Evolutionary conservation across 179 eudicot genomes (phyloP).

Genomic region (Nepenthes alata): DNA sequence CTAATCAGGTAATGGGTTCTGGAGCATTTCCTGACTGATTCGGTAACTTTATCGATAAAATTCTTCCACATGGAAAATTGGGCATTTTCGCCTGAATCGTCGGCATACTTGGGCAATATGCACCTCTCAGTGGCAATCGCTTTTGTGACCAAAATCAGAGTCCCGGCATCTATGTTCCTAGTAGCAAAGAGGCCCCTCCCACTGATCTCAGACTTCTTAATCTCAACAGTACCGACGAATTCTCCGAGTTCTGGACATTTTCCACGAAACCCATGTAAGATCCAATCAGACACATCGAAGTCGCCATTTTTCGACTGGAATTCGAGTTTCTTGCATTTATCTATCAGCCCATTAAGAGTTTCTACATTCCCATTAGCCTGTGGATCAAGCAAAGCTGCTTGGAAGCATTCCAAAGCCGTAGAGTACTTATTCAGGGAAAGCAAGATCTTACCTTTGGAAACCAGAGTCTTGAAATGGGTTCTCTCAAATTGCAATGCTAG

Average conservation of each 20-base stretch:
- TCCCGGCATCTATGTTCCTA: slow-evolving; percentile 47
- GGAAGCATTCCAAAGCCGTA: slow-evolving; percentile 51
- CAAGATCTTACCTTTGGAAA: slow-evolving; percentile 78
- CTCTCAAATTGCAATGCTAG: slow-evolving; percentile 44
- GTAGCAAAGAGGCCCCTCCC: slow-evolving; percentile 72
- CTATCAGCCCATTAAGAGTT: slow-evolving; percentile 39
- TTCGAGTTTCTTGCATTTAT: slow-evolving; percentile 60
- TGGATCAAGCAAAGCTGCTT: slow-evolving; percentile 34
- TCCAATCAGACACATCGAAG: slow-evolving; percentile 73
- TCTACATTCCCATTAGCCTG: slow-evolving; percentile 38
- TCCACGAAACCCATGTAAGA: slow-evolving; percentile 39
- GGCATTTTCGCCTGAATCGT: slow-evolving; percentile 32
- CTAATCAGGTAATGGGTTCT: slow-evolving; percentile 36
- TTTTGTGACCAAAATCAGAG: slow-evolving; percentile 56
- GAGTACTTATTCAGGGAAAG: slow-evolving; percentile 40
- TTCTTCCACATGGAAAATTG: slow-evolving; percentile 79
- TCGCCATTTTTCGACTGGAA: slow-evolving; percentile 48
- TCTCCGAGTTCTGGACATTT: slow-evolving; percentile 57
- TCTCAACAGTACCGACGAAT: slow-evolving; percentile 57
- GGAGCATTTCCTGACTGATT: slow-evolving; percentile 31
- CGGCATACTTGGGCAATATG: slow-evolving; percentile 38
- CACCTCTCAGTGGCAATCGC: slow-evolving; percentile 71
- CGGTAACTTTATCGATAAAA: slow-evolving; percentile 50
- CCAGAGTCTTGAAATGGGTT: slow-evolving; percentile 51
- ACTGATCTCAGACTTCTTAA: slow-evolving; percentile 63